Percentiles rank a stretch among this genome's conserved stretches.
Conservation (phyloP, 441 rosid species). For the Syzygium malaccense region DNA sequence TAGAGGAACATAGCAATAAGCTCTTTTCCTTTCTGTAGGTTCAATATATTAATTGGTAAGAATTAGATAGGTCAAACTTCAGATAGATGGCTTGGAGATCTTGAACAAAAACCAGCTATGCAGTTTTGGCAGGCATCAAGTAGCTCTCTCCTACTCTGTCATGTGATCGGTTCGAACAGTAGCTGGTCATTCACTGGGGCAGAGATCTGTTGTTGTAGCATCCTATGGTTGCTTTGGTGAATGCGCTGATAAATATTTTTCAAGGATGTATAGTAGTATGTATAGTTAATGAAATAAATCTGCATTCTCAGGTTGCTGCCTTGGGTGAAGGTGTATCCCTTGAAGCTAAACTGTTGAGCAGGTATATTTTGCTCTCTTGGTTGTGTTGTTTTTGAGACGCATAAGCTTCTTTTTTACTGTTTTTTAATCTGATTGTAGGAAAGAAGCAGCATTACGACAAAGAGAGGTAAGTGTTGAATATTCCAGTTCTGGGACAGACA, state of each 20-base stretch:
- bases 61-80: neutral
- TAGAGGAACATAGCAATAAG: neutral
- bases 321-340: conserved; percentile 97
- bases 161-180: neutral
- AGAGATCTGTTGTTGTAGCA: neutral
- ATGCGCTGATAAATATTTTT: neutral
- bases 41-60: neutral
- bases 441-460: conserved; percentile 94
- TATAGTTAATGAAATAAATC: neutral
- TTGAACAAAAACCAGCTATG: neutral
- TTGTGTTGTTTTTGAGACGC: neutral
- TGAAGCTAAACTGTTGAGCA: conserved; percentile 89
- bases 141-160: neutral
- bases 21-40: neutral
- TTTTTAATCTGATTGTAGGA: conserved; percentile 32
- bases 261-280: neutral
- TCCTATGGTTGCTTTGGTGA: neutral
- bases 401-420: neutral
- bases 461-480: conserved; percentile 55
- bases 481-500: neutral
- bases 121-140: neutral
- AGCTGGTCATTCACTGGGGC: neutral
- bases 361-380: conserved; percentile 27
- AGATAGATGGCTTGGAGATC: neutral
- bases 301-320: conserved; percentile 61